Evolutionary conservation across 768 basidiomycete species (phyloP).

Genomic region (Rubroboletus pulcherrimus): DNA sequence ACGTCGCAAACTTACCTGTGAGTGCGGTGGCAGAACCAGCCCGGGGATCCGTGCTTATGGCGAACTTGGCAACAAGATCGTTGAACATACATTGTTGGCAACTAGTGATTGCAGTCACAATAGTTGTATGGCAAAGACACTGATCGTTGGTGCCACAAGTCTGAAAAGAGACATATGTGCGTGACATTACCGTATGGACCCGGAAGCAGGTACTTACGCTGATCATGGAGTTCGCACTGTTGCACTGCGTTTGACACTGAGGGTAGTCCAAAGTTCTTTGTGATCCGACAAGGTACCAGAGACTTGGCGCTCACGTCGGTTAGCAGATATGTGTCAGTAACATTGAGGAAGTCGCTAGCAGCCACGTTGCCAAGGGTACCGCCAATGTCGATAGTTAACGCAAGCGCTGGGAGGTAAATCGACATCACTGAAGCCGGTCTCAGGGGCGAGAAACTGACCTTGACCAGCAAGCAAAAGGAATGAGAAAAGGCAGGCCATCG

Average conservation of each 20-base stretch:
- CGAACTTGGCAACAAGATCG: slow-evolving; percentile 48
- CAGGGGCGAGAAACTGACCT: slow-evolving; percentile 38
- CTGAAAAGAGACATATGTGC: slow-evolving; percentile 15
- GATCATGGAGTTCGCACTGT: slow-evolving; percentile 21
- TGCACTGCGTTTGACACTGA: slow-evolving; percentile 30
- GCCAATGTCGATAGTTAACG: slow-evolving; percentile 49
- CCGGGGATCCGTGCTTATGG: slow-evolving; percentile 44
- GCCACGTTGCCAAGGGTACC: slow-evolving; percentile 34
- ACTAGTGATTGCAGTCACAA: slow-evolving; percentile 39
- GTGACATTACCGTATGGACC: neutral
- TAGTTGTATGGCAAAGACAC: slow-evolving; percentile 52
- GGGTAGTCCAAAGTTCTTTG: neutral
- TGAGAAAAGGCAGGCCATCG: slow-evolving; percentile 24
- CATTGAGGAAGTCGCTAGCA: slow-evolving; percentile 43
- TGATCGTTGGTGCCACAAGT: slow-evolving; percentile 42
- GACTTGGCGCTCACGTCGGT: slow-evolving; percentile 23
- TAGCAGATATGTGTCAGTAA: slow-evolving; percentile 32
- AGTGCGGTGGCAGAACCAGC: slow-evolving; percentile 62
- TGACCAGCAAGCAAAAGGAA: slow-evolving; percentile 51
- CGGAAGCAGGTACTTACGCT: slow-evolving; percentile 14
- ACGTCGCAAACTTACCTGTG: slow-evolving; percentile 38
- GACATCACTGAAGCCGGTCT: neutral
- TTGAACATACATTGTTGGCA: slow-evolving; percentile 72
- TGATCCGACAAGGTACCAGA: neutral
- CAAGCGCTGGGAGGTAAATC: slow-evolving; percentile 29